These are phyloP conservation scores for Rutstroemia sydowiana DNA, from an alignment of 2,329 filamentous ascomycete genomes.

Conservation along the genomic window DNA sequence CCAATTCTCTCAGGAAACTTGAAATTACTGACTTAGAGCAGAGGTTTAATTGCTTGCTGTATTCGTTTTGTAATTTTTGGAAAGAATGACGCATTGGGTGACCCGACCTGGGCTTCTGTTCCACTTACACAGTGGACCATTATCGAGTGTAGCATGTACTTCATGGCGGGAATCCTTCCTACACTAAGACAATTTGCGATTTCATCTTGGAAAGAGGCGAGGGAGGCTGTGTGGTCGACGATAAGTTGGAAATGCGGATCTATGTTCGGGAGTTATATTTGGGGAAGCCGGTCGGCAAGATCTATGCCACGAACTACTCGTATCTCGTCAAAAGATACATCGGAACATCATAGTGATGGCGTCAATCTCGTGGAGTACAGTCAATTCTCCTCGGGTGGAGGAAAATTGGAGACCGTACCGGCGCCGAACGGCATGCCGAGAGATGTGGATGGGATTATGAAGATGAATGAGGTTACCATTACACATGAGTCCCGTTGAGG, in stretches of 20 bases:
- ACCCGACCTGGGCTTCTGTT: not conserved
- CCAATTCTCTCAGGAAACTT: not conserved
- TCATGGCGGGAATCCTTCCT: not conserved
- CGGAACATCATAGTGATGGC: not conserved
- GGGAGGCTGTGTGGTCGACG: not conserved
- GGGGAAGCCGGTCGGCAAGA: not conserved
- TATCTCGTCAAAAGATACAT: not conserved
- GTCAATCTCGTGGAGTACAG: not conserved
- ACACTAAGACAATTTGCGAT: not conserved
- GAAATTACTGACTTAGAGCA: not conserved
- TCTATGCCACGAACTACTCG: not conserved
- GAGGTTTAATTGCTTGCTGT: not conserved
- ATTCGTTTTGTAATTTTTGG: not conserved
- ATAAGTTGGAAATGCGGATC: not conserved
- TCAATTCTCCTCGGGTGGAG: not conserved
- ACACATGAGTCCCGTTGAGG: not conserved
- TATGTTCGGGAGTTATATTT: not conserved
- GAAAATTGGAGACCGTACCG: not conserved
- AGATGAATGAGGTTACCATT: not conserved
- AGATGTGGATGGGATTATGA: not conserved
- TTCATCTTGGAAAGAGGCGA: not conserved
- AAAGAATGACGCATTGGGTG: not conserved
- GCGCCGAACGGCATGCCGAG: not conserved
- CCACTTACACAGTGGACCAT: not conserved
- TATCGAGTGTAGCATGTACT: not conserved